These are phyloP conservation scores for Xerocomellus intermedius DNA, from an alignment of 768 basidiomycete genomes.

Conservation along the genomic window DNA sequence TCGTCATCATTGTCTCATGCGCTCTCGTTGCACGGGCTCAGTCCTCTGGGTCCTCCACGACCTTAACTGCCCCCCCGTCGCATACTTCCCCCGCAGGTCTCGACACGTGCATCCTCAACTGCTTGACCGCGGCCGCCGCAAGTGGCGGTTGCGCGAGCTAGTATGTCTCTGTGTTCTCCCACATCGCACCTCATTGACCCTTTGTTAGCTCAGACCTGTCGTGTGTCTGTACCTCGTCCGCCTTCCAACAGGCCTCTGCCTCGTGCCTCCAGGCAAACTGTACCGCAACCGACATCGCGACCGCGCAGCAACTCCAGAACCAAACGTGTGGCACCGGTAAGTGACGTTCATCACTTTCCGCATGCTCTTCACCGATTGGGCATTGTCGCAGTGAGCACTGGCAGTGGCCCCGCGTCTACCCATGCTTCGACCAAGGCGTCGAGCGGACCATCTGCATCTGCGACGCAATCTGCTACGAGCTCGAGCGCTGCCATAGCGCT, in stretches of 20 bases:
- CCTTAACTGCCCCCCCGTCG: neutral
- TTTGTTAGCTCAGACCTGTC: constrained; percentile 34
- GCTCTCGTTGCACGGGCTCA: constrained; percentile 24
- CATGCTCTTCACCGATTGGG: neutral
- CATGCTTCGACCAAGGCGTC: neutral
- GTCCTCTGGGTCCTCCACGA: neutral
- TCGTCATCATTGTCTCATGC: constrained; percentile 13
- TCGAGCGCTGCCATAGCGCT: constrained; percentile 20
- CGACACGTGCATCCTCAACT: constrained; percentile 9
- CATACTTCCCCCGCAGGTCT: constrained; percentile 5
- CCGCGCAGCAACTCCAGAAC: constrained; percentile 34
- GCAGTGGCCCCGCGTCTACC: neutral
- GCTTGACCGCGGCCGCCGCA: neutral
- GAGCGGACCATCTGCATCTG: neutral
- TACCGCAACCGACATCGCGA: constrained; percentile 25
- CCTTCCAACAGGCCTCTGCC: constrained; percentile 36
- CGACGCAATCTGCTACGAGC: neutral
- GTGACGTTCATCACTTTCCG: neutral
- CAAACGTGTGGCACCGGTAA: constrained; percentile 31
- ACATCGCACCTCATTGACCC: neutral
- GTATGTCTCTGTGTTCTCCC: constrained; percentile 7
- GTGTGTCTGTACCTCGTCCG: constrained; percentile 39
- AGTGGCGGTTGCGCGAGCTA: constrained; percentile 1
- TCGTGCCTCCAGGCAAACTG: constrained; percentile 38
- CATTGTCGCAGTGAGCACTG: neutral